Conservation (phyloP, 805 yeast species). For the Metschnikowia santaceciliae region DNA sequence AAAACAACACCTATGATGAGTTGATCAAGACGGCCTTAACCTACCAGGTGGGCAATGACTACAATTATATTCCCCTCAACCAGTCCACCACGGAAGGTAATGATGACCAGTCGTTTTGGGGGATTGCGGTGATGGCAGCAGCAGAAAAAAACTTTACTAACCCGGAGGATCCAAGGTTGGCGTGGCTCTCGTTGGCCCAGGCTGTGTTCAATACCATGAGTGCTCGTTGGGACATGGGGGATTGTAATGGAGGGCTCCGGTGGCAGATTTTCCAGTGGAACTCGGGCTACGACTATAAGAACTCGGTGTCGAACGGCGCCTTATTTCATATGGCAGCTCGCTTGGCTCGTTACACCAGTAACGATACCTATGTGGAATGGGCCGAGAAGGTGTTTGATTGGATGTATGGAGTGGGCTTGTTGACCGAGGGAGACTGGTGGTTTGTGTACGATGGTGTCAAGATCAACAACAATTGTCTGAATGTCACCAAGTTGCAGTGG, state of each 20-base stretch:
- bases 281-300: conserved; percentile 89
- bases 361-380: conserved; percentile 69
- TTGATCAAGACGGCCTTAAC: conserved; percentile 57
- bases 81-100: conserved; percentile 94
- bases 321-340: conserved; percentile 85
- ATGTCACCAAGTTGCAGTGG: conserved; percentile 65
- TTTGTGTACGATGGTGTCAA: conserved; percentile 75
- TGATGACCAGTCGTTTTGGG: conserved; percentile 98
- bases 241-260: conserved; percentile 86
- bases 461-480: conserved; percentile 56
- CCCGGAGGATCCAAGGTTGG: conserved; percentile 52
- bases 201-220: conserved; percentile 92
- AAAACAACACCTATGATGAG: conserved; percentile 63
- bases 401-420: conserved; percentile 49
- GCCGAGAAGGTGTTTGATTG: conserved; percentile 77
- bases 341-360: conserved; percentile 76
- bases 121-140: conserved; percentile 85
- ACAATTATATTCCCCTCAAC: conserved; percentile 81
- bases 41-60: conserved; percentile 60
- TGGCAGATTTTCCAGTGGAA: conserved; percentile 98
- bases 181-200: conserved; percentile 82
- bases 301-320: conserved; percentile 87
- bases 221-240: conserved; percentile 70
- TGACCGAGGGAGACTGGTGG: conserved; percentile 45
- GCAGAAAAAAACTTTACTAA: conserved; percentile 83